Base-by-base conservation (phyloP, 352 stramenopile genomes). In the Globisporangium okanoganense region DNA sequence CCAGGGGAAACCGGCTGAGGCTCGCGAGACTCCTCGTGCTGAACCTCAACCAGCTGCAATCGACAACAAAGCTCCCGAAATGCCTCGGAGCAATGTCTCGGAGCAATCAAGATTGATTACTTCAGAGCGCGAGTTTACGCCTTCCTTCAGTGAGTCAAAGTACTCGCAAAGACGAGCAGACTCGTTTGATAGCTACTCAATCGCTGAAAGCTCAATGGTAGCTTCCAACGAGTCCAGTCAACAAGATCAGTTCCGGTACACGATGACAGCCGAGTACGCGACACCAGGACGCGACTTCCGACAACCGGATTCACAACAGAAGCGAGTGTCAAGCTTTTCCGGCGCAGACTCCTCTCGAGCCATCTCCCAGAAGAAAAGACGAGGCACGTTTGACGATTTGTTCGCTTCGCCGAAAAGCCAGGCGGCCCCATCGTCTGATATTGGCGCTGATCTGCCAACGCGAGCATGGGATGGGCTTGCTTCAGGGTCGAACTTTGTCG, bases 381-480 rank as follows among this genome's bases (percentile, higher is more conserved):
- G 81, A 58, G 79, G 73, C 55, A 93, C 83, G 14, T 93, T 93
- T 62, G 81, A 91, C 63, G 75, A 84, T 54, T 62, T 93, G 16
- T 93, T 93, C 25, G 75, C 80, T 33, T 88, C 79, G n/a, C 81
- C 83, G 13, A 82, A 74, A 56, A 57, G 40, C 18, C 33, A 58
- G 22, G 29, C 25, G 9, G 18, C 24, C 16, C 20, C 31, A 14
- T n/a, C 43, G 14, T 41, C 49, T n/a, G n/a, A n/a, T 13, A 47
- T 16, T 35, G 38, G 16, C 27, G n/a, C 29, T 22, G 36, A 24
- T 40, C 31, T 57, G 14, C 36, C 58, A 2, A 36, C 41, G 2
- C 45, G 51, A n/a, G 47, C 62, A 8, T 72, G 65, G 65, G 43
- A 44, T 25, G 49, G 43, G 6, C 29, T 69, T 16, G 14, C 33